These are phyloP conservation scores for Syzygium syzygioides DNA, from an alignment of 441 rosid species.

Conservation along the genomic window DNA sequence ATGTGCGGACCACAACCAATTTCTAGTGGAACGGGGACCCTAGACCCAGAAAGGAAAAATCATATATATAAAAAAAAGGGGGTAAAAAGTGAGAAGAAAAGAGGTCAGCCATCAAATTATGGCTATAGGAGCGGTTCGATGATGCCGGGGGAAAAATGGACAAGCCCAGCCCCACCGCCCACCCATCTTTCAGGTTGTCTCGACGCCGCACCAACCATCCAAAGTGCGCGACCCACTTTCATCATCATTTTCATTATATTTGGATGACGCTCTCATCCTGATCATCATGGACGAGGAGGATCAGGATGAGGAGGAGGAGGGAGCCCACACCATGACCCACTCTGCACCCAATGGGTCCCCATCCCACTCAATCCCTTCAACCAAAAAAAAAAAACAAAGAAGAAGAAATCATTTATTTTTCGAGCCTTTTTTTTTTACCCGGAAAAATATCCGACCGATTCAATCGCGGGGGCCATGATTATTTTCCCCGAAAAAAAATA, in stretches of 20 bases:
- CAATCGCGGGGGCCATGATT: background rate
- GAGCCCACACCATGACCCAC: background rate
- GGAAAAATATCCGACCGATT: background rate
- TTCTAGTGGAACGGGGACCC: background rate
- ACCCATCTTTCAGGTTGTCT: background rate
- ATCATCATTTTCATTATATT: background rate
- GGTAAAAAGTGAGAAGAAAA: background rate
- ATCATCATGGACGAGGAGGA: too few relatives aligned
- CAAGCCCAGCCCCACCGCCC: background rate
- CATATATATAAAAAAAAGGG: fast-evolving
- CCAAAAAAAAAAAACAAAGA: background rate
- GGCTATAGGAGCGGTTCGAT: background rate
- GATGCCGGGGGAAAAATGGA: background rate
- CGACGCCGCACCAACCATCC: background rate
- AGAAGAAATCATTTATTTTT: background rate
- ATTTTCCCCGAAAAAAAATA: background rate
- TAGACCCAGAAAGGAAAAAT: background rate
- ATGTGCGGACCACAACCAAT: background rate
- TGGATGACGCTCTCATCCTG: background rate
- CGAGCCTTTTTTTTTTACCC: background rate
- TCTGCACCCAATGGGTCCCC: background rate
- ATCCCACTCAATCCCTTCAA: background rate
- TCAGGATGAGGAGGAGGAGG: too few relatives aligned
- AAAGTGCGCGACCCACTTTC: background rate
- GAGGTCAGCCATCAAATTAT: background rate